A percentile compares a stretch with the other conserved stretches of the same genome.
Evolutionary conservation across 73 alveolate species (phyloP).

Genomic region (Uronychia binucleata): DNA sequence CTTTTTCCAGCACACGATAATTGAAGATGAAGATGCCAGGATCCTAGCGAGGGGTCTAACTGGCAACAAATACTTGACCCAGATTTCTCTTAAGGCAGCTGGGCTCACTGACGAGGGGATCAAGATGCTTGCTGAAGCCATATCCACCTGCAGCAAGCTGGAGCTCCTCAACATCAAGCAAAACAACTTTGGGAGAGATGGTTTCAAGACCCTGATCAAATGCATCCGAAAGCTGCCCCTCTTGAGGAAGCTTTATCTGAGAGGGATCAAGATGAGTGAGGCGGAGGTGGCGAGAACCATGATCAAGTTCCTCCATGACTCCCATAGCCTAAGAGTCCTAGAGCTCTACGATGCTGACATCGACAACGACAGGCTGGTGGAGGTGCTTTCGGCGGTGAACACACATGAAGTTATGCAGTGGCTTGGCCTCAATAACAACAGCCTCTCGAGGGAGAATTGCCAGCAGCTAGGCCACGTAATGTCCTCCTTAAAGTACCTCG

Average conservation of each 20-base stretch:
- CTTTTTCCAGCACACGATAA: not conserved
- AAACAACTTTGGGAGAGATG: not conserved
- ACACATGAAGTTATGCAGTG: not conserved
- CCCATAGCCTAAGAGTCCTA: not conserved
- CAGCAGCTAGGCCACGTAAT: not conserved
- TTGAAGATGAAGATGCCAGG: not conserved
- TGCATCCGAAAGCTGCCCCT: not conserved
- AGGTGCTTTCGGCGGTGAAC: not conserved
- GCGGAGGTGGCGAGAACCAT: not conserved
- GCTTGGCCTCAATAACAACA: conserved; percentile 1
- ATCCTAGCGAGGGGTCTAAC: not conserved
- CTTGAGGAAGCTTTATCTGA: not conserved
- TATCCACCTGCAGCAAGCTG: not conserved
- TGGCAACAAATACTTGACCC: no score
- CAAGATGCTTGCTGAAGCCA: not conserved
- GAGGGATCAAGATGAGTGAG: not conserved
- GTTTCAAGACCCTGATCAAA: not conserved
- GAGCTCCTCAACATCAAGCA: conserved; percentile 1
- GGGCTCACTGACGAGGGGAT: not conserved
- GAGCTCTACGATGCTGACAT: conserved; percentile 10
- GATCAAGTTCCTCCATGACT: not conserved
- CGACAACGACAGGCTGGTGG: not conserved
- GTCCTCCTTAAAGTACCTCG: not conserved
- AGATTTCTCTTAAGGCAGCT: not conserved
- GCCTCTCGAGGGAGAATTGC: not conserved